phyloP scores from a whole-genome alignment of 257 asterid species.

The Voacanga thouarsii region DNA sequence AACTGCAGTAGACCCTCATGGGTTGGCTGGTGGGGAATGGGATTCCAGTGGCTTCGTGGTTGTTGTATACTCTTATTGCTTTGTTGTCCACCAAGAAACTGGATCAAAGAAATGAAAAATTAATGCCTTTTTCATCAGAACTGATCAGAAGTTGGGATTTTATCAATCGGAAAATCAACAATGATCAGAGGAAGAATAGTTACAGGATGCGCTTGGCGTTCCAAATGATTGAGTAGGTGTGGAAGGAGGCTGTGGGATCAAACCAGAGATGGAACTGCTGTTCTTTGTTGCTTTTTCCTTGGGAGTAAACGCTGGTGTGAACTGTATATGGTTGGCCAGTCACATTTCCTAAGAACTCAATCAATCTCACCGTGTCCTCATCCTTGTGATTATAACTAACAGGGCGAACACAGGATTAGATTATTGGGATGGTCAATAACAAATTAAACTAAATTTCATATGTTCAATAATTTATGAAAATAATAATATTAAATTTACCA shows the following conservation, averaged over 20 bases:
- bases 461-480: no score
- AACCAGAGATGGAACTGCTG: conserved; percentile 24
- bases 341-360: conserved; percentile 23
- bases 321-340: conserved; percentile 22
- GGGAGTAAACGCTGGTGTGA: conserved; percentile 19
- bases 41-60: conserved; percentile 19
- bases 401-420: not conserved
- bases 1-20: conserved; percentile 19
- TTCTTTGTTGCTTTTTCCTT: conserved; percentile 23
- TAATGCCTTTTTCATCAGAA: no score
- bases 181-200: not conserved
- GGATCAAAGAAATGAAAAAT: not conserved
- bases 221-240: conserved; percentile 27
- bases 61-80: conserved; percentile 21
- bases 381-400: conserved; percentile 25
- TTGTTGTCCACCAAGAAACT: conserved; percentile 25
- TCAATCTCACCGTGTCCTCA: conserved; percentile 16
- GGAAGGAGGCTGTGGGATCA: conserved; percentile 24
- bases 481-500: no score
- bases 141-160: no score
- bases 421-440: no score
- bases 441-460: no score
- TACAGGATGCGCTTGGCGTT: conserved; percentile 22
- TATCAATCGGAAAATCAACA: not conserved
- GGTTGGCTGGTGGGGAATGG: conserved; percentile 21